phyloP scores from a whole-genome alignment of 805 yeast species.

The Vanderwaltozyma tropicalis region DNA sequence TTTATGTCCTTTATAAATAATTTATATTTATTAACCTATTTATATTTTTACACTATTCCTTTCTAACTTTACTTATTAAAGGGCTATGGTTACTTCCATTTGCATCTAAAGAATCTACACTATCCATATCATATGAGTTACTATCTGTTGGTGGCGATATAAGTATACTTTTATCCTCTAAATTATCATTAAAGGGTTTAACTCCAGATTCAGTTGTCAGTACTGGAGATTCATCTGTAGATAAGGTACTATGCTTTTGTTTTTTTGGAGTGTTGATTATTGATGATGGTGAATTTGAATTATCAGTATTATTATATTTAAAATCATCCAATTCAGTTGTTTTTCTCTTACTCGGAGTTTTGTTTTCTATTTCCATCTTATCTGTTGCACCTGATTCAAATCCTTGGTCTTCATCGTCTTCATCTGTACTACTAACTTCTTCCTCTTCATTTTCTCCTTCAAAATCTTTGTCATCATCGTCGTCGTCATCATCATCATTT shows the following conservation, averaged over 20 bases:
- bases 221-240: constrained; percentile 6
- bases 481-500: constrained; percentile 6
- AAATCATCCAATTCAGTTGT: constrained; percentile 24
- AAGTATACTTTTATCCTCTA: neutral
- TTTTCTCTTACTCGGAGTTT: constrained; percentile 16
- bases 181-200: neutral
- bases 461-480: constrained; percentile 7
- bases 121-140: neutral
- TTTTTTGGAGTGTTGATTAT: constrained; percentile 18
- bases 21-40: neutral
- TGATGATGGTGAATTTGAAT: constrained; percentile 3
- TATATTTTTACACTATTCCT: neutral
- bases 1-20: neutral
- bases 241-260: constrained; percentile 8
- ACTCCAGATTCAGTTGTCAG: no score
- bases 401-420: constrained; percentile 5
- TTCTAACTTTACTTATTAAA: constrained; percentile 1
- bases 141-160: neutral
- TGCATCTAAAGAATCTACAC: neutral
- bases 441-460: constrained; percentile 8
- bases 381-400: constrained; percentile 4
- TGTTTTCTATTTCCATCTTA: neutral
- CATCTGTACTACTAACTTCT: constrained; percentile 10
- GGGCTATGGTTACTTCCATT: neutral
- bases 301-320: constrained; percentile 8